These are phyloP conservation scores for Scutellaria barbata DNA, from an alignment of 257 asterid species.

Conservation along the genomic window DNA sequence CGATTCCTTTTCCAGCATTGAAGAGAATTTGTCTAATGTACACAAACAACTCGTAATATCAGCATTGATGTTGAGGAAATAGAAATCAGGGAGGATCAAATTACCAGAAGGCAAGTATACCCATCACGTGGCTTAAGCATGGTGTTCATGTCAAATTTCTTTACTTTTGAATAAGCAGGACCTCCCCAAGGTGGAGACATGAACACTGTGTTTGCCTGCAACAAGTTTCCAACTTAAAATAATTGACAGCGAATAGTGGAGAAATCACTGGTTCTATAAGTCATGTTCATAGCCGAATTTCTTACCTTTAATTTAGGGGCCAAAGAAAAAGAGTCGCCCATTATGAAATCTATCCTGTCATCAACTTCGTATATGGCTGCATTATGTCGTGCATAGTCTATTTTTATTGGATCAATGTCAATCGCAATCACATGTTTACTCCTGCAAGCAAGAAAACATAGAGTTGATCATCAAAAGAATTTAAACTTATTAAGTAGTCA, in stretches of 20 bases:
- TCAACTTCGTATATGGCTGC: conserved; percentile 84
- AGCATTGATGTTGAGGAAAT: conserved; percentile 19
- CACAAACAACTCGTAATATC: conserved; percentile 28
- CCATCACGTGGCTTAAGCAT: conserved; percentile 95
- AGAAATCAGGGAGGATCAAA: background rate
- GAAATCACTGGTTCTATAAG: conserved; percentile 1
- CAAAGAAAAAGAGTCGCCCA: conserved; percentile 74
- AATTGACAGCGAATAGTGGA: background rate
- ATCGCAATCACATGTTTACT: conserved; percentile 83
- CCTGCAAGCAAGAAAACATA: conserved; percentile 53
- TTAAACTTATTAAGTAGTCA: background rate
- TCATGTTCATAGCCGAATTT: background rate
- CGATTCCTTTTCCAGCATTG: conserved; percentile 56
- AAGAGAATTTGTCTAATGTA: conserved; percentile 61
- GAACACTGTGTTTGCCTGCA: conserved; percentile 81
- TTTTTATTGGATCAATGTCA: conserved; percentile 82
- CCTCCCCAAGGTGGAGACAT: conserved; percentile 99
- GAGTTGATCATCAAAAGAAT: background rate
- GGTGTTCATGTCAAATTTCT: conserved; percentile 65
- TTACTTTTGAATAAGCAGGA: conserved; percentile 77
- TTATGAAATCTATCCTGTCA: conserved; percentile 76
- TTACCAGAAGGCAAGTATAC: conserved; percentile 44
- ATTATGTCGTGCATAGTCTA: conserved; percentile 78
- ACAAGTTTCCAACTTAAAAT: background rate
- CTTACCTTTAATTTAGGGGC: conserved; percentile 76